Percentiles rank a stretch among this genome's conserved stretches.
Conservation (phyloP, 116 monocot species). For the Zostera marina region DNA sequence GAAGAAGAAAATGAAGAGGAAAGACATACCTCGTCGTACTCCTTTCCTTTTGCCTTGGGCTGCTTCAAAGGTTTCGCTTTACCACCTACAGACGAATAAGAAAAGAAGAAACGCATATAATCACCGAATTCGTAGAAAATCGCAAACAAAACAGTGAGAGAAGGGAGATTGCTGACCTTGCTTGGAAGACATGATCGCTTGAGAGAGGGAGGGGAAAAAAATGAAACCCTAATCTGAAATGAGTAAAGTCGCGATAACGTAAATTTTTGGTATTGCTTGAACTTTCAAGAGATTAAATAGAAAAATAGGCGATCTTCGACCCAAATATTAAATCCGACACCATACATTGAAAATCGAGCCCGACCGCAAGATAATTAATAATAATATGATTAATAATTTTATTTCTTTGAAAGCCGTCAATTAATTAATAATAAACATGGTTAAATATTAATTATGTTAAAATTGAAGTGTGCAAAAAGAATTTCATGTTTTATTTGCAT, state of each 20-base stretch:
- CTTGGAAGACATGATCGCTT: slow-evolving; percentile 13
- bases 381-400: no score
- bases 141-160: neutral
- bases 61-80: slow-evolving; percentile 83
- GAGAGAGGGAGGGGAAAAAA: neutral
- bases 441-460: no score
- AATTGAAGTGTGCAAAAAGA: no score
- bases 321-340: no score
- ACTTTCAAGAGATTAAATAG: neutral
- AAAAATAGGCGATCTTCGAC: no score
- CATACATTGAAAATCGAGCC: no score
- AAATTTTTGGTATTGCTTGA: neutral
- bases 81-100: slow-evolving; percentile 38
- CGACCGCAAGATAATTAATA: no score
- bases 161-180: slow-evolving; percentile 6
- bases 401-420: no score
- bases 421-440: no score
- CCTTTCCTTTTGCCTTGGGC: slow-evolving; percentile 74
- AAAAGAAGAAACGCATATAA: neutral
- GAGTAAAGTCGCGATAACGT: neutral
- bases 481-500: no score
- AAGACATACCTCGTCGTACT: slow-evolving; percentile 67
- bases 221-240: slow-evolving; percentile 5
- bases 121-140: neutral
- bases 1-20: neutral